Conservation (phyloP, 768 basidiomycete species). For the Gelatoporia subvermispora region DNA sequence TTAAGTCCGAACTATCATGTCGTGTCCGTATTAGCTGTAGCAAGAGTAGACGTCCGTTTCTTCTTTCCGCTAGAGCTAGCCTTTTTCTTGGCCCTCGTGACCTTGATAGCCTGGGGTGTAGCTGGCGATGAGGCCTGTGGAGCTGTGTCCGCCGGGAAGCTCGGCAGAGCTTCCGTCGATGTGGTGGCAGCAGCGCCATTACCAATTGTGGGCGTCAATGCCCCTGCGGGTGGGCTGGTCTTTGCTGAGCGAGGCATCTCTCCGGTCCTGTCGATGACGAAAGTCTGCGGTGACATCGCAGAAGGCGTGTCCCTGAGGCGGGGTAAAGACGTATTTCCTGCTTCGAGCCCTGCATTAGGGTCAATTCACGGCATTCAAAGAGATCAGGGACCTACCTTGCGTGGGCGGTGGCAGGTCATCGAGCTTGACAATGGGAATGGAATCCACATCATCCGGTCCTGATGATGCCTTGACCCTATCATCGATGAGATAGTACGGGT, state of each 20-base stretch:
- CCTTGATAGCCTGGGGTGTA: constrained; percentile 69
- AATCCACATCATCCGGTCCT: constrained; percentile 64
- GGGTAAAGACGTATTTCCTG: constrained; percentile 17
- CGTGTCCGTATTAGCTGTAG: constrained; percentile 7
- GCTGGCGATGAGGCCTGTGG: constrained; percentile 32
- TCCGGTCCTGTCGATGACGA: constrained; percentile 69
- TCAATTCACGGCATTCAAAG: neutral
- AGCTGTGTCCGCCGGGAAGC: constrained; percentile 47
- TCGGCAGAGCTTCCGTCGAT: constrained; percentile 32
- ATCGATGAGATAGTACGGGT: constrained; percentile 89
- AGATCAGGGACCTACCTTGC: constrained; percentile 22
- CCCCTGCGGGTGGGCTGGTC: constrained; percentile 2
- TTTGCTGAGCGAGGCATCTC: constrained; percentile 61
- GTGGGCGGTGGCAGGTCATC: constrained; percentile 59
- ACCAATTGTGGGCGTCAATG: no score
- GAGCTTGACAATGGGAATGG: constrained; percentile 85
- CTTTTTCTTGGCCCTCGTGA: constrained; percentile 68
- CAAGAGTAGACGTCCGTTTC: constrained; percentile 44
- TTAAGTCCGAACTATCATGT: constrained; percentile 11
- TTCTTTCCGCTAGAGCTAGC: constrained; percentile 53
- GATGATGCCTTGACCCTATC: constrained; percentile 36
- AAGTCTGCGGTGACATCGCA: constrained; percentile 38
- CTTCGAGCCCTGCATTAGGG: constrained; percentile 5
- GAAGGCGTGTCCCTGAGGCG: constrained; percentile 16
- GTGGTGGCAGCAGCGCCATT: constrained; percentile 23